Conservation (phyloP, 352 stramenopile species). For the Phytophthora capsici region DNA sequence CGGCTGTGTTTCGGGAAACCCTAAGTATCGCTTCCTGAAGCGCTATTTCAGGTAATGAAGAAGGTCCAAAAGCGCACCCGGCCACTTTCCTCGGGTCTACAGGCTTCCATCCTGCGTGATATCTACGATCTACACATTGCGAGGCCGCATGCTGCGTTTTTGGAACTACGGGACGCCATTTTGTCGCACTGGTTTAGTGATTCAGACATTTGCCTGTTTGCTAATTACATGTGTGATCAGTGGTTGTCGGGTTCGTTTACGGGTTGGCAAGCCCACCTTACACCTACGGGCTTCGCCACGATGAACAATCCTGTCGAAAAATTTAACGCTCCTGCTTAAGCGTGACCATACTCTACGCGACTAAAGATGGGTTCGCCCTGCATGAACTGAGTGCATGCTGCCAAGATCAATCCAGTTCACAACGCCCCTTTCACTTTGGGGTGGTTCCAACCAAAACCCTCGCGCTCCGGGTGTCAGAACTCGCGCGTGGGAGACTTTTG, state of each 20-base stretch:
- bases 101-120: background rate
- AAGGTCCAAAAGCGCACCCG: background rate
- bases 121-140: constrained; percentile 18
- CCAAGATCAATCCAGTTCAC: background rate
- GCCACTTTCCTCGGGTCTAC: background rate
- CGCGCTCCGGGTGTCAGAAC: no score
- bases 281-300: background rate
- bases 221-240: background rate
- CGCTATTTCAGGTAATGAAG: constrained; percentile 23
- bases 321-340: background rate
- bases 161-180: background rate
- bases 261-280: background rate
- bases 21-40: constrained; percentile 7
- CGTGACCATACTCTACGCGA: background rate
- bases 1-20: background rate
- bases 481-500: no score
- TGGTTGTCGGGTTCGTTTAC: background rate
- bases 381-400: background rate
- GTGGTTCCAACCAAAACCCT: no score
- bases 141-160: background rate
- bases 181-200: background rate
- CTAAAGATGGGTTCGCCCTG: background rate
- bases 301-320: constrained; percentile 8
- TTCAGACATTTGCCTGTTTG: background rate
- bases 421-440: no score